These are phyloP conservation scores for Abelmoschus esculentus DNA, from an alignment of 345 rosid genomes.

Conservation along the genomic window DNA sequence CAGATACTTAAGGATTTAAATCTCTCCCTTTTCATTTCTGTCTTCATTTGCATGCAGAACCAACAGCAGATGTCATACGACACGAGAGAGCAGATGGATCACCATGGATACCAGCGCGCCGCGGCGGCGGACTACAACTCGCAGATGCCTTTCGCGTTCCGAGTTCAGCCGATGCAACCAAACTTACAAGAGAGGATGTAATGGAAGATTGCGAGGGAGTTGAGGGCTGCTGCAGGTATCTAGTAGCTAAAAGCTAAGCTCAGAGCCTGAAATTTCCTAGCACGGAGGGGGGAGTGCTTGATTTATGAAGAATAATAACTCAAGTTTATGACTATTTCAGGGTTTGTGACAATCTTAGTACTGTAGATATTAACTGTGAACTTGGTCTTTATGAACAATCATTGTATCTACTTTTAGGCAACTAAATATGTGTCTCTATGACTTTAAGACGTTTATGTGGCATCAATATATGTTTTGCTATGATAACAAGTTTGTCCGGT, in stretches of 20 bases:
- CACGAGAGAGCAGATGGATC: constrained; percentile 15
- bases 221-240: neutral
- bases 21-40: neutral
- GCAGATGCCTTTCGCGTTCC: constrained; percentile 38
- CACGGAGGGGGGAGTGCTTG: neutral
- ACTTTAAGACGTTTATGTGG: too few species aligned
- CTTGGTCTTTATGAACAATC: neutral
- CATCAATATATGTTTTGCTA: too few species aligned
- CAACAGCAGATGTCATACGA: constrained; percentile 1
- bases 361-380: neutral
- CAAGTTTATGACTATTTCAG: neutral
- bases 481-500: too few species aligned
- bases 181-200: constrained; percentile 51
- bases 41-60: constrained; percentile 3
- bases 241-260: neutral
- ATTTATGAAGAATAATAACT: neutral
- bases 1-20: neutral
- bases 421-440: too few species aligned
- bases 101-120: neutral
- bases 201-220: neutral
- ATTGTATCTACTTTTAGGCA: too few species aligned
- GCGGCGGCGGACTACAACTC: constrained; percentile 12
- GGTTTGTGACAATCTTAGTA: neutral
- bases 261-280: neutral
- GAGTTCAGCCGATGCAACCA: constrained; percentile 55